These are phyloP conservation scores for Neurospora africana DNA, from an alignment of 495 filamentous ascomycete species.

Conservation along the genomic window DNA sequence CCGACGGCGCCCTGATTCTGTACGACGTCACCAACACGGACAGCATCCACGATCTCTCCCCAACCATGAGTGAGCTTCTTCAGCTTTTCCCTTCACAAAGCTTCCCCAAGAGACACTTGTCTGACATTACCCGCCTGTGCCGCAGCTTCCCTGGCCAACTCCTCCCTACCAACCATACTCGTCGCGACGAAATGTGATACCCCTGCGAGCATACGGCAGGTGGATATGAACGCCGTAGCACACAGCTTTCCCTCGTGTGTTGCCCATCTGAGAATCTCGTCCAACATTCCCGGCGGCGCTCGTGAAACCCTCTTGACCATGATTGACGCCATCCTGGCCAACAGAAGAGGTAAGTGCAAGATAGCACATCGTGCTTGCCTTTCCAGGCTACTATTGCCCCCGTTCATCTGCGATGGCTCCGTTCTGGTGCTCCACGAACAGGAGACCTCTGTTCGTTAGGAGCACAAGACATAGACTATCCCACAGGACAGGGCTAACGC, in stretches of 20 bases:
- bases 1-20: constrained; percentile 69
- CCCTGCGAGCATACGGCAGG: constrained; percentile 45
- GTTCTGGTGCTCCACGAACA: neutral
- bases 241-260: constrained; percentile 49
- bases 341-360: constrained; percentile 50
- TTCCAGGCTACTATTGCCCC: neutral
- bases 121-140: constrained; percentile 7
- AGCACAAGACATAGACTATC: neutral
- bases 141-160: constrained; percentile 58
- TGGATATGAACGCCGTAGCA: constrained; percentile 52
- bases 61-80: constrained; percentile 58
- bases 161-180: constrained; percentile 59
- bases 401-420: neutral
- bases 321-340: constrained; percentile 54
- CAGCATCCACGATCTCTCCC: constrained; percentile 55
- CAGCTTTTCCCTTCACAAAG: neutral
- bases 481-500: constrained; percentile 9
- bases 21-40: constrained; percentile 74
- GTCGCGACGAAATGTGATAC: constrained; percentile 81
- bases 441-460: neutral
- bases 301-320: constrained; percentile 71
- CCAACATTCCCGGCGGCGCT: constrained; percentile 58
- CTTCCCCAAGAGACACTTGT: neutral
- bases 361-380: neutral
- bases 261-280: constrained; percentile 62